These are phyloP conservation scores for Hortaea sp. DNA, from an alignment of 2,329 filamentous ascomycete species.

Conservation along the genomic window DNA sequence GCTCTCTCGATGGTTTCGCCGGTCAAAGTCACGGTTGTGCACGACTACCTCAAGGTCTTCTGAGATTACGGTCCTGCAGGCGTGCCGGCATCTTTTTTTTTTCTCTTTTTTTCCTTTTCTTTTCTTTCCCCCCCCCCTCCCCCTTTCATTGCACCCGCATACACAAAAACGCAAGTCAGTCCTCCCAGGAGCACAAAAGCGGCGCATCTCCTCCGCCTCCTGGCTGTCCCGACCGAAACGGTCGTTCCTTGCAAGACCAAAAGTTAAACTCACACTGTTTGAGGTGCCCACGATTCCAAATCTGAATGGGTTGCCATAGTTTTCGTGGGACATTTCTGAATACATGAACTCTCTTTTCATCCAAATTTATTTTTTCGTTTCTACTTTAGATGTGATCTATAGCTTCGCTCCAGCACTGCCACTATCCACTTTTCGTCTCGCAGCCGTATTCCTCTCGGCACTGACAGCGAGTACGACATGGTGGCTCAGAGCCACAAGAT, in stretches of 20 bases:
- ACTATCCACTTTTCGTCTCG: constrained; percentile 29
- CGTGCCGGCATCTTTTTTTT: too few relatives aligned
- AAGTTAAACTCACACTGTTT: constrained; percentile 18
- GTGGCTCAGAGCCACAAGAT: constrained; percentile 57
- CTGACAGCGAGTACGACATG: constrained; percentile 57
- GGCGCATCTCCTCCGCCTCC: constrained; percentile 11
- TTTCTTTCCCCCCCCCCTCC: too few relatives aligned
- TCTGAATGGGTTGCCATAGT: constrained; percentile 23
- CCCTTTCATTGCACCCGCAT: too few relatives aligned
- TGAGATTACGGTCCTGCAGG: too few relatives aligned
- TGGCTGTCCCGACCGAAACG: constrained; percentile 13
- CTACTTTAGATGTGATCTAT: constrained; percentile 5
- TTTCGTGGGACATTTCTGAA: constrained; percentile 14
- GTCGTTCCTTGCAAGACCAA: constrained; percentile 20
- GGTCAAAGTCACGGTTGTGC: too few relatives aligned
- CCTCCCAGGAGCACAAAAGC: constrained; percentile 25
- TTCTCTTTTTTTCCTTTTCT: too few relatives aligned
- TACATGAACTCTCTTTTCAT: neutral
- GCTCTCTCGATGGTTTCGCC: too few relatives aligned
- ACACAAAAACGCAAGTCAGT: constrained; percentile 23
- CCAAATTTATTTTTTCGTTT: neutral
- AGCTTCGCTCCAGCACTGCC: constrained; percentile 11
- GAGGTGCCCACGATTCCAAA: constrained; percentile 20
- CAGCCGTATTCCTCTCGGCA: constrained; percentile 53
- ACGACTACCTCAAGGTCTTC: too few relatives aligned